Base-by-base conservation (phyloP, 768 basidiomycete species). In the Podaxis sp. region DNA sequence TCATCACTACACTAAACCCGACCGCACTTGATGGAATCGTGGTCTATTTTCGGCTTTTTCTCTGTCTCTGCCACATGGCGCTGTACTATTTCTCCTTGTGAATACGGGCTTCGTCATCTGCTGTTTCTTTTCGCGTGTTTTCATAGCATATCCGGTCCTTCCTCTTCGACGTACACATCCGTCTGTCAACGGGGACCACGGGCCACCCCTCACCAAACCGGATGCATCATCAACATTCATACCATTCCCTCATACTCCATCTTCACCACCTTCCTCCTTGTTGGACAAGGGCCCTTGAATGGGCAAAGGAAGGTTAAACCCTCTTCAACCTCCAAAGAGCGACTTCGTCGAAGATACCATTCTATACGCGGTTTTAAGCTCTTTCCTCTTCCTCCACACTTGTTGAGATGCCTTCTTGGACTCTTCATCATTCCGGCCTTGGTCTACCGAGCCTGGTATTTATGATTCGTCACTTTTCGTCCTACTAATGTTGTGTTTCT, bases 31-130 rank as follows among this genome's bases (percentile, higher is more conserved):
- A 64, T 55, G 51, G 64, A 58, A 64, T 66, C 68, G 69, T 66
- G 71, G 70, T 68, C 66, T 69, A 75, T 73, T 69, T 72, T 66
- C 66, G 28, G 22, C 53, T 64, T 63, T 33, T 66, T 66, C 64
- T 65, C 64, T 68, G 64, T 66, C 63, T 69, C 65, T 58, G 68
- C 69, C 71, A 67, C 36, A 50, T 66, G 69, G 57, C 70, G 65
- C 13, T 74, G 72, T 73, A 73, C 70, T 71, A 71, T 69, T 70
- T 66, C 65, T 68, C 65, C 58, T 24, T 76, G 75, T 76, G 71
- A 74, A 75, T 75, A 76, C 72, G 70, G 67, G 65, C 64, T 69
- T 67, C 56, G 62, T 66, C 62, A 65, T 67, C 53, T 70, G 66
- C 70, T 70, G 67, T 69, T 64, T 71, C 69, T 64, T 70, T 68